phyloP scores from a whole-genome alignment of 768 basidiomycete genomes.

The Amanita muscaria region DNA sequence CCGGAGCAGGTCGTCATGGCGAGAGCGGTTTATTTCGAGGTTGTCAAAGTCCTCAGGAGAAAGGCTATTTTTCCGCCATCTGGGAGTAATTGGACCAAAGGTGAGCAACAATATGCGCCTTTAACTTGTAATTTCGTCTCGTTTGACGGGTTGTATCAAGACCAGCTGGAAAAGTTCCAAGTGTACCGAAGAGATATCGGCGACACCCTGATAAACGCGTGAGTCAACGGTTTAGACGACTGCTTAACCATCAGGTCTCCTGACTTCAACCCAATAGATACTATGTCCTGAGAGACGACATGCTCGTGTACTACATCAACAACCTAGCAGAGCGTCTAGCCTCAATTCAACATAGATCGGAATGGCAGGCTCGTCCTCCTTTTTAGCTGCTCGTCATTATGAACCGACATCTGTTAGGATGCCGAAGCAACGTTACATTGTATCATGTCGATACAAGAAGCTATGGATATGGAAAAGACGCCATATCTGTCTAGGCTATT shows the following conservation, averaged over 20 bases:
- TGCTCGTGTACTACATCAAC: constrained; percentile 63
- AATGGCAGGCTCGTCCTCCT: constrained; percentile 71
- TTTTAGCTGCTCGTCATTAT: neutral
- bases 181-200: constrained; percentile 84
- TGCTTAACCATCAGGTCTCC: too few relatives aligned
- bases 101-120: constrained; percentile 28
- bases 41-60: constrained; percentile 58
- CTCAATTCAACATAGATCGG: constrained; percentile 30
- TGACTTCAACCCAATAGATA: too few relatives aligned
- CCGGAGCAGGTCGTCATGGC: constrained; percentile 43
- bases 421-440: constrained; percentile 85
- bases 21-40: constrained; percentile 70
- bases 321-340: constrained; percentile 51
- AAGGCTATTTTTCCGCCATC: constrained; percentile 70
- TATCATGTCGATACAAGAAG: constrained; percentile 82
- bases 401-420: constrained; percentile 38
- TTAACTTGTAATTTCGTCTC: neutral
- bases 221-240: constrained; percentile 26
- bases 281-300: constrained; percentile 79
- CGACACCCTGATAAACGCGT: constrained; percentile 86
- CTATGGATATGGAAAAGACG: constrained; percentile 47
- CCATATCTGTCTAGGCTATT: constrained; percentile 60
- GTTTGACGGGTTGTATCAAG: too few relatives aligned
- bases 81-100: constrained; percentile 55
- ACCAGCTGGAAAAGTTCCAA: constrained; percentile 72